Evolutionary conservation across 495 filamentous ascomycete species (phyloP).

Genomic region (Xylaria scruposa): DNA sequence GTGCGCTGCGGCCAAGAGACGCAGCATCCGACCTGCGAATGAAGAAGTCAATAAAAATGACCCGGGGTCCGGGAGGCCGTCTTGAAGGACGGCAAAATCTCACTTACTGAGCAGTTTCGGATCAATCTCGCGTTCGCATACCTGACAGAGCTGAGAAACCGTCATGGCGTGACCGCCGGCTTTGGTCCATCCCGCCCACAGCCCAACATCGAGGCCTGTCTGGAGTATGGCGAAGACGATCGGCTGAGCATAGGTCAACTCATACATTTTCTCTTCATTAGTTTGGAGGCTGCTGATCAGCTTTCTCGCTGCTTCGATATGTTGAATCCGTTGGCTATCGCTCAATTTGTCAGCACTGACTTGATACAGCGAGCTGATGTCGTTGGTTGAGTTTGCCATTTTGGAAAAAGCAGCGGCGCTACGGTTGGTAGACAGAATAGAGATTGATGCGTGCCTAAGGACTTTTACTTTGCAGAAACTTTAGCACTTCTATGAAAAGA

Average conservation of each 20-base stretch:
- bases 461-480: not conserved
- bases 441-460: not conserved
- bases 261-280: conserved; percentile 27
- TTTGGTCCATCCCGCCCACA: conserved; percentile 32
- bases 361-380: conserved; percentile 11
- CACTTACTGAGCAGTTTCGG: conserved; percentile 36
- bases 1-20: conserved; percentile 29
- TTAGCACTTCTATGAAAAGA: not conserved
- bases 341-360: conserved; percentile 34
- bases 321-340: conserved; percentile 23
- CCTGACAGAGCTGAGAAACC: conserved; percentile 26
- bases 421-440: not conserved
- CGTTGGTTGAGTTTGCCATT: not conserved
- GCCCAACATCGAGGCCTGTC: conserved; percentile 31
- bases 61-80: not conserved
- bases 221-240: conserved; percentile 28
- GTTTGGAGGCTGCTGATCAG: conserved; percentile 32
- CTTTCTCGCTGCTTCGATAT: conserved; percentile 30
- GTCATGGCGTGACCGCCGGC: conserved; percentile 34
- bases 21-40: conserved; percentile 33
- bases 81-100: not conserved
- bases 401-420: not conserved
- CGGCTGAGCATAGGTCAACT: conserved; percentile 26
- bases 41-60: not conserved
- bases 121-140: conserved; percentile 32